phyloP scores from a whole-genome alignment of 306 rosid genomes.

The Carpinus viminea region DNA sequence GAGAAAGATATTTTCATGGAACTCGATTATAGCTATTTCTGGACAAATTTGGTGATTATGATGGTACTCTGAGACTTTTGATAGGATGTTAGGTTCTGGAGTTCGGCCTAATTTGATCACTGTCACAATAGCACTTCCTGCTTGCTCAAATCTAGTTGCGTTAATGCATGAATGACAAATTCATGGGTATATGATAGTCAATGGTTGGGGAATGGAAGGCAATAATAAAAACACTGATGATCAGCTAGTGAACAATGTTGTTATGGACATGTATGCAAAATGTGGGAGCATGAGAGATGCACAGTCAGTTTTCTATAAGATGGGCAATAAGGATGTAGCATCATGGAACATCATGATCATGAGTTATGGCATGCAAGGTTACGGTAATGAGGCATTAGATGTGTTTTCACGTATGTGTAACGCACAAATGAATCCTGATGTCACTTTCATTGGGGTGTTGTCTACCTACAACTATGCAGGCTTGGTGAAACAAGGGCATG shows the following conservation, averaged over 20 bases:
- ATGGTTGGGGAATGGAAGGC: slow-evolving; percentile 46
- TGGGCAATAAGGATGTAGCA: slow-evolving; percentile 68
- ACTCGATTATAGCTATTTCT: slow-evolving; percentile 69
- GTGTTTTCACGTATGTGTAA: slow-evolving; percentile 52
- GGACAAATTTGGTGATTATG: slow-evolving; percentile 59
- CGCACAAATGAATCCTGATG: slow-evolving; percentile 51
- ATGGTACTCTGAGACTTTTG: slow-evolving; percentile 55
- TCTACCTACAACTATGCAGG: slow-evolving; percentile 82
- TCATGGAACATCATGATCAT: slow-evolving; percentile 91
- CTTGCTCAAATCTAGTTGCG: slow-evolving; percentile 79
- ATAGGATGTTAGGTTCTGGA: slow-evolving; percentile 54
- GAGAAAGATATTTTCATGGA: slow-evolving; percentile 88
- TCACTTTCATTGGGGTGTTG: slow-evolving; percentile 69
- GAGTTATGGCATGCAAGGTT: slow-evolving; percentile 81
- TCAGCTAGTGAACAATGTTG: slow-evolving; percentile 55
- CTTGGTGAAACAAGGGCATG: slow-evolving; percentile 62
- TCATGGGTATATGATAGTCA: slow-evolving; percentile 68
- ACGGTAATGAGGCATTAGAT: slow-evolving; percentile 57
- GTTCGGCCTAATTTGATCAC: slow-evolving; percentile 77
- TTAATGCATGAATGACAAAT: slow-evolving; percentile 71
- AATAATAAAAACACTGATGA: slow-evolving; percentile 25
- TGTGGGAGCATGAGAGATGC: slow-evolving; percentile 85
- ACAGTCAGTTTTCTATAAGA: slow-evolving; percentile 46
- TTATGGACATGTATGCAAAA: slow-evolving; percentile 89
- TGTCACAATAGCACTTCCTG: slow-evolving; percentile 60